These are phyloP conservation scores for Penicillium antarcticum DNA, from an alignment of 495 filamentous ascomycete species.

Conservation along the genomic window DNA sequence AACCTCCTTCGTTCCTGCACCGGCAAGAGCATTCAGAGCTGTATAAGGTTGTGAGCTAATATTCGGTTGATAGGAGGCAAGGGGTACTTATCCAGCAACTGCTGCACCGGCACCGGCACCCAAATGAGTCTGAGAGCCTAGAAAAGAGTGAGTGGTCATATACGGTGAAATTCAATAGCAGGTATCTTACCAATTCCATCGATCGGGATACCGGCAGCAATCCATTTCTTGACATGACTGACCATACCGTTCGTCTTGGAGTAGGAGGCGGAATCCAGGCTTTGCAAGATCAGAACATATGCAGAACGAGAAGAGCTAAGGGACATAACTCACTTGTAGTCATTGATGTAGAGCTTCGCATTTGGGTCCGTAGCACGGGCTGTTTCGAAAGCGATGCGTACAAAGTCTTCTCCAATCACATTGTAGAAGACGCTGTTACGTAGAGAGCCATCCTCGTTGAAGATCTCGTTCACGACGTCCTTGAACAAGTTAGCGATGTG, in stretches of 20 bases:
- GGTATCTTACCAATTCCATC: constrained; percentile 59
- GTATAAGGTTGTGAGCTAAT: constrained; percentile 22
- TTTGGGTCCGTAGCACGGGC: constrained; percentile 51
- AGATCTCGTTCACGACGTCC: constrained; percentile 71
- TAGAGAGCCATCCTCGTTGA: constrained; percentile 65
- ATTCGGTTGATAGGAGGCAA: not conserved
- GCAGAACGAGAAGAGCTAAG: not conserved
- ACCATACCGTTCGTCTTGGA: constrained; percentile 63
- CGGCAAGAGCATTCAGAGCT: constrained; percentile 55
- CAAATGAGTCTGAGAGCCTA: constrained; percentile 62
- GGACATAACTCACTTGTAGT: constrained; percentile 33
- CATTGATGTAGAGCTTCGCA: constrained; percentile 67
- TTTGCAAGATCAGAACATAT: constrained; percentile 5
- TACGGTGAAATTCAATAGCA: not conserved
- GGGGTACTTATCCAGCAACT: constrained; percentile 23
- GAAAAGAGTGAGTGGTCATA: constrained; percentile 2
- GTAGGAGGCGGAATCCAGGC: constrained; percentile 37
- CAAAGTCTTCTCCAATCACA: constrained; percentile 54
- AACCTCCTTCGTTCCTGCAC: constrained; percentile 50
- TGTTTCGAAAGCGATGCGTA: constrained; percentile 55
- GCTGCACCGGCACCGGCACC: not conserved
- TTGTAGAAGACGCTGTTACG: constrained; percentile 54
- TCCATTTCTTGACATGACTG: constrained; percentile 62
- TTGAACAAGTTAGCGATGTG: constrained; percentile 16
- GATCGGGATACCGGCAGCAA: constrained; percentile 63